Conservation (phyloP, 768 basidiomycete genomes). For the Rhizopogon sp. region DNA sequence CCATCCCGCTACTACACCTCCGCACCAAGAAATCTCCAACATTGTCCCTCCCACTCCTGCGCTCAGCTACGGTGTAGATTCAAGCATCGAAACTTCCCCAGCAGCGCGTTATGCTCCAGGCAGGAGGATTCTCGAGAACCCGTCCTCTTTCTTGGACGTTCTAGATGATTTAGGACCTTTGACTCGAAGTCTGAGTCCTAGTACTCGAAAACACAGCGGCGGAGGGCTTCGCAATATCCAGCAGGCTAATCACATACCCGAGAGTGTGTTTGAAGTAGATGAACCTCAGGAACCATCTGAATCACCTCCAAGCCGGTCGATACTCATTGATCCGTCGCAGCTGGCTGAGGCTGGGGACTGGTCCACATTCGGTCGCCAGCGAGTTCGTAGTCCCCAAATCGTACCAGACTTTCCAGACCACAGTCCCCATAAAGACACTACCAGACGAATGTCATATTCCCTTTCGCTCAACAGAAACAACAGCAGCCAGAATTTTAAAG, state of each 20-base stretch:
- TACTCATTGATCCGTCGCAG: conserved; percentile 13
- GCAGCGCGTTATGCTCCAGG: conserved; percentile 11
- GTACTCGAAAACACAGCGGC: conserved; percentile 15
- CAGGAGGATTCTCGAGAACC: conserved; percentile 26
- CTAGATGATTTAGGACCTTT: conserved; percentile 1
- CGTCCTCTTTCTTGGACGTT: conserved; percentile 22
- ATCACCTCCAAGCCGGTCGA: conserved; percentile 1
- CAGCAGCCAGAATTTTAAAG: conserved; percentile 1
- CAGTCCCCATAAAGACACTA: conserved; percentile 8
- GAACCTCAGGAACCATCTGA: conserved; percentile 5
- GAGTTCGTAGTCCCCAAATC: conserved; percentile 10
- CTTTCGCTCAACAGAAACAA: conserved; percentile 14
- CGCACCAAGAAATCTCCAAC: conserved; percentile 2
- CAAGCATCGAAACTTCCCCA: background rate
- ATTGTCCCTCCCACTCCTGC: background rate
- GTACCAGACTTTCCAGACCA: conserved; percentile 11
- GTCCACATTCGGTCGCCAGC: conserved; percentile 32
- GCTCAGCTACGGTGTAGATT: conserved; percentile 1
- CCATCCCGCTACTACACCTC: conserved; percentile 12
- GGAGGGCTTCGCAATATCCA: conserved; percentile 3
- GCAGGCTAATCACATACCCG: background rate
- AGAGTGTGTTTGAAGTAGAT: background rate
- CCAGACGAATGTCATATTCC: conserved; percentile 11
- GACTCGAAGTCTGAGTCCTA: conserved; percentile 23
- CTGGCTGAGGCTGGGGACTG: conserved; percentile 20